These are phyloP conservation scores for Cladosporium austrohemisphaericum DNA, from an alignment of 2,329 filamentous ascomycete species.

Conservation along the genomic window DNA sequence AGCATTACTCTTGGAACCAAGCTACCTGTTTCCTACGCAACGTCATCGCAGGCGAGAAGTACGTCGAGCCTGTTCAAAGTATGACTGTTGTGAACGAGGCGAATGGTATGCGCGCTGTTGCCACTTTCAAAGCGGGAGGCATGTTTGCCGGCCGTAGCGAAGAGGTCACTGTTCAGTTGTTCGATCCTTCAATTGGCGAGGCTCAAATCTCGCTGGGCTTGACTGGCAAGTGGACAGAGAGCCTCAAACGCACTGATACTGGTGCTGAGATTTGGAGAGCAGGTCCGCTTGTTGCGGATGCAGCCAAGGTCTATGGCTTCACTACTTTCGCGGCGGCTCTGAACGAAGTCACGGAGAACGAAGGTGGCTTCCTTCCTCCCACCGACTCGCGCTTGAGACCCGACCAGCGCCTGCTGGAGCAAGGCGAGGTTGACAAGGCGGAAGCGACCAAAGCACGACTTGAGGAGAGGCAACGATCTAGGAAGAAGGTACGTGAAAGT, in stretches of 20 bases:
- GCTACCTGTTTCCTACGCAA: conserved; percentile 91
- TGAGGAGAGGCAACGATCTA: conserved; percentile 77
- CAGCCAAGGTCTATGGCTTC: conserved; percentile 78
- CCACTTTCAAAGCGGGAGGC: conserved; percentile 89
- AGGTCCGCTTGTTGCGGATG: conserved; percentile 73
- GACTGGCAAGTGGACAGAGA: conserved; percentile 77
- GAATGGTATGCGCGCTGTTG: conserved; percentile 75
- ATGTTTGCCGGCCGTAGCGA: conserved; percentile 96
- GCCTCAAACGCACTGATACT: conserved; percentile 61
- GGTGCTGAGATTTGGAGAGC: conserved; percentile 73
- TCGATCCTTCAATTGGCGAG: conserved; percentile 52
- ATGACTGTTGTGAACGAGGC: conserved; percentile 84
- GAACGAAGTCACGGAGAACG: conserved; percentile 82
- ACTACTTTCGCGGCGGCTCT: conserved; percentile 80
- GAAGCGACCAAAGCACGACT: conserved; percentile 78
- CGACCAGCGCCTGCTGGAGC: conserved; percentile 81
- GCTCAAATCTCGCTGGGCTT: conserved; percentile 64
- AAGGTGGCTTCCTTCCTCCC: conserved; percentile 67
- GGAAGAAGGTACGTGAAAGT: conserved; percentile 72
- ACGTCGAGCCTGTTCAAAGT: conserved; percentile 87
- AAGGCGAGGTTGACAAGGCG: conserved; percentile 75
- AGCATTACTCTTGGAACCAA: conserved; percentile 82
- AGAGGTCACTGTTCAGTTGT: conserved; percentile 75
- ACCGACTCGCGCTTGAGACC: conserved; percentile 83
- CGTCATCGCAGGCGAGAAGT: conserved; percentile 96